Conservation (phyloP, 352 stramenopile genomes). For the Pythium chondricola region DNA sequence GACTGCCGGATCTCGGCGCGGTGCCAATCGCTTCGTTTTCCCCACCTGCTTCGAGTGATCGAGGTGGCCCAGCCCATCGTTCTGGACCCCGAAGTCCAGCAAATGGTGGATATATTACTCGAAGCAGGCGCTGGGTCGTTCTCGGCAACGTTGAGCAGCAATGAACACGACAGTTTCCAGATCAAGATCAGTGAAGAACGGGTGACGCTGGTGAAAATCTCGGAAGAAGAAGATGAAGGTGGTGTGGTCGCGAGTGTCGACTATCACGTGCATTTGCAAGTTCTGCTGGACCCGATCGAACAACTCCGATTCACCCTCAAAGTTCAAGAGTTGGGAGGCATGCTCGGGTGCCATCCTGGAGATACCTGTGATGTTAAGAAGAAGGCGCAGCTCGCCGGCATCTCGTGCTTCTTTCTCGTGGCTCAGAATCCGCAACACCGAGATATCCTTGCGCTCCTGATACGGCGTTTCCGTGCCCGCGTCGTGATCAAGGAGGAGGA, state of each 20-base stretch:
- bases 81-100: conserved; percentile 54
- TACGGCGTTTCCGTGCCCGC: conserved; percentile 65
- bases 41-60: conserved; percentile 44
- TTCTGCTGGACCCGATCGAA: conserved; percentile 61
- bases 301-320: conserved; percentile 70
- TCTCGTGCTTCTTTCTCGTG: conserved; percentile 75
- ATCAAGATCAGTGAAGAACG: conserved; percentile 55
- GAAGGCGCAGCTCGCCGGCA: conserved; percentile 28
- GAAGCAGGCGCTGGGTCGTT: conserved; percentile 66
- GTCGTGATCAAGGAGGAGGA: conserved; percentile 42
- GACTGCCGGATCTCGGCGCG: conserved; percentile 45
- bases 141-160: conserved; percentile 71
- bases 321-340: conserved; percentile 66
- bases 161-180: conserved; percentile 78
- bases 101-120: conserved; percentile 67
- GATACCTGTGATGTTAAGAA: conserved; percentile 62
- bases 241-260: conserved; percentile 42
- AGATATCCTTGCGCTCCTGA: conserved; percentile 66
- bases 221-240: conserved; percentile 58
- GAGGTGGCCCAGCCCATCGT: conserved; percentile 38
- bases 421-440: conserved; percentile 75
- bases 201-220: conserved; percentile 64
- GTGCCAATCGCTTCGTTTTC: conserved; percentile 62
- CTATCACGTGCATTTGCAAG: conserved; percentile 62
- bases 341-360: conserved; percentile 49